phyloP scores from a whole-genome alignment of 2,329 filamentous ascomycete genomes.

The Endoconidiophora laricicola region DNA sequence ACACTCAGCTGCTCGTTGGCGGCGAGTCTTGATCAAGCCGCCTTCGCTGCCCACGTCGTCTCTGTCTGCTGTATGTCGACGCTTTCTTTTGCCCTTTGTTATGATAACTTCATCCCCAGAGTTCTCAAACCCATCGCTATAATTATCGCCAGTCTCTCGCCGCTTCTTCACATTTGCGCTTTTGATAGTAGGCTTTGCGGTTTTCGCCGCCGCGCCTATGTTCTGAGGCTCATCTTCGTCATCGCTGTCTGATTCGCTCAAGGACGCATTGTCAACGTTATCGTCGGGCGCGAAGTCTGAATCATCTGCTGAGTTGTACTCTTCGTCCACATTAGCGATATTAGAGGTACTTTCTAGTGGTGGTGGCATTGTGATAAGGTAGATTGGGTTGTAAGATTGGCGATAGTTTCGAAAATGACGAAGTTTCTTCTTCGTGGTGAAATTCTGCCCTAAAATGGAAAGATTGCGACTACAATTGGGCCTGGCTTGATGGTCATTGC shows the following conservation, averaged over 20 bases:
- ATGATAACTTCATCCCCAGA: slow-evolving; percentile 61
- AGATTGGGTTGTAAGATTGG: not conserved
- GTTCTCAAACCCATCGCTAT: slow-evolving; percentile 32
- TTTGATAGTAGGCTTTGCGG: slow-evolving; percentile 1
- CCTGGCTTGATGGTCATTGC: not conserved
- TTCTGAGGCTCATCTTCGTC: slow-evolving; percentile 16
- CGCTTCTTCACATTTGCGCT: slow-evolving; percentile 17
- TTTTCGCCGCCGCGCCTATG: slow-evolving; percentile 11
- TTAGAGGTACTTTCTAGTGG: not conserved
- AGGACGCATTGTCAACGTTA: too few relatives aligned
- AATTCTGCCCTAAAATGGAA: not conserved
- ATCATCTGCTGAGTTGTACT: slow-evolving; percentile 55
- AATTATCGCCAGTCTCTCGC: slow-evolving; percentile 18
- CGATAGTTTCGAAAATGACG: not conserved
- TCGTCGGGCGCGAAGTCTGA: slow-evolving; percentile 53
- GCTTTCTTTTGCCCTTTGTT: slow-evolving; percentile 39
- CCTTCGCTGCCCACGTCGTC: slow-evolving; percentile 43
- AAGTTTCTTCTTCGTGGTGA: not conserved
- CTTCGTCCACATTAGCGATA: not conserved
- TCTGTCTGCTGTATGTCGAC: slow-evolving; percentile 27
- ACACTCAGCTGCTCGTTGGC: slow-evolving; percentile 49
- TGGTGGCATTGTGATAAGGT: not conserved
- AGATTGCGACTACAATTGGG: too few relatives aligned
- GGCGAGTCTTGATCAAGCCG: slow-evolving; percentile 54
- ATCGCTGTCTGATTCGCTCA: slow-evolving; percentile 32